Evolutionary conservation across 257 asterid species (phyloP).

Genomic region (Solanum gracilifrons): DNA sequence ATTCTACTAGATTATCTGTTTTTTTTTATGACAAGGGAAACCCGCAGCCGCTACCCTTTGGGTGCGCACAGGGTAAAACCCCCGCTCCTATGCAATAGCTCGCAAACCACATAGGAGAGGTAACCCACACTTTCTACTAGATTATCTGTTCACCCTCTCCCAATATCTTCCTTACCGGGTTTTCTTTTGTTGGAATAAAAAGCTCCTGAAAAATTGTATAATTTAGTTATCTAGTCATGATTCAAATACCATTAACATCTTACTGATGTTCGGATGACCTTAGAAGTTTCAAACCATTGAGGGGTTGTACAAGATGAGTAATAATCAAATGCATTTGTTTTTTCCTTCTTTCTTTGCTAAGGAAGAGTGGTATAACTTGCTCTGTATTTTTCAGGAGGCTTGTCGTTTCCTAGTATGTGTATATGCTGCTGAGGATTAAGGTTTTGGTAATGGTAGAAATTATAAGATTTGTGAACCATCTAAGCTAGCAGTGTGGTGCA

Average conservation of each 20-base stretch:
- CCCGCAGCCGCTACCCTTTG: too few species aligned
- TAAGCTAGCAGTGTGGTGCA: neutral
- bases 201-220: neutral
- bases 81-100: too few species aligned
- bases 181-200: neutral
- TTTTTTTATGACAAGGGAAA: too few species aligned
- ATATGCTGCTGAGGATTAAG: neutral
- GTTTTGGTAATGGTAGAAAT: neutral
- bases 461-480: neutral
- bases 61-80: too few species aligned
- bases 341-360: neutral
- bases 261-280: neutral
- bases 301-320: neutral
- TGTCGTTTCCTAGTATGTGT: neutral
- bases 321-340: neutral
- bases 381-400: neutral
- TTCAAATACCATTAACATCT: neutral
- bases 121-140: too few species aligned
- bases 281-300: neutral
- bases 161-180: neutral
- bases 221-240: neutral
- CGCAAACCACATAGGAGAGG: too few species aligned
- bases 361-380: neutral
- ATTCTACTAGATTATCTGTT: neutral
- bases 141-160: neutral